Evolutionary conservation across 1,284 basidiomycete genomes (phyloP).

Genomic region (Xerocomus minutiporus): DNA sequence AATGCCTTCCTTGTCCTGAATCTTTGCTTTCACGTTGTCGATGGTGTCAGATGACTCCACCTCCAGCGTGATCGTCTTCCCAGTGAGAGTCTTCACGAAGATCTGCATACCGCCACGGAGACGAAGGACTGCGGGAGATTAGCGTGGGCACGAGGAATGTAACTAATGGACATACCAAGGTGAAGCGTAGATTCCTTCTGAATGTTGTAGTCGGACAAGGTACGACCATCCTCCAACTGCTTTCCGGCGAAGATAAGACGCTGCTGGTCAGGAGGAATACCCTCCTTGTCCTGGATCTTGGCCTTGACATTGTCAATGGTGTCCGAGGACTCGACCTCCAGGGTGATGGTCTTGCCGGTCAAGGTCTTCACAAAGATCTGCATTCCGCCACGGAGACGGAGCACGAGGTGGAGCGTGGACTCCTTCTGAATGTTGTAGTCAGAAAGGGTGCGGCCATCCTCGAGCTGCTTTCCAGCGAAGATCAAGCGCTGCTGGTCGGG

Average conservation of each 20-base stretch:
- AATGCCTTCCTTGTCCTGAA: constrained; percentile 81
- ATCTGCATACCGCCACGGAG: constrained; percentile 73
- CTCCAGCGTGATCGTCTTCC: constrained; percentile 84
- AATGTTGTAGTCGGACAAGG: constrained; percentile 76
- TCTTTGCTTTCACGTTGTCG: constrained; percentile 84
- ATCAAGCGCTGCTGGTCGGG: constrained; percentile 84
- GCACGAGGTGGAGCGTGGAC: constrained; percentile 78
- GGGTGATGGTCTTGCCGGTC: constrained; percentile 93
- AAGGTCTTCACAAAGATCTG: constrained; percentile 87
- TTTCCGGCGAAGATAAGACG: constrained; percentile 83
- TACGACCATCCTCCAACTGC: constrained; percentile 82
- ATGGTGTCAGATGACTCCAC: constrained; percentile 89
- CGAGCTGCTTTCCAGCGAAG: constrained; percentile 86
- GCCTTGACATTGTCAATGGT: constrained; percentile 87
- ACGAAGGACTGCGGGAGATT: constrained; percentile 47
- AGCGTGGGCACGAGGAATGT: not conserved
- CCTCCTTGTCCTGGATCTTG: constrained; percentile 83
- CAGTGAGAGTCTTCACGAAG: constrained; percentile 72
- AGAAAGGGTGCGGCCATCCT: constrained; percentile 76
- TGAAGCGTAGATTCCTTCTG: constrained; percentile 74
- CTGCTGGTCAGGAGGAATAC: constrained; percentile 77
- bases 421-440: constrained; percentile 83
- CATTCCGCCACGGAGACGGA: constrained; percentile 87
- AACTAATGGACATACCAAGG: constrained; percentile 34
- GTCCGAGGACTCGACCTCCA: constrained; percentile 87